A percentile compares a stretch with the other conserved stretches of the same genome.
These are phyloP conservation scores for Cyclotella distinguenda DNA, from an alignment of 108 stramenopile genomes.

Conservation along the genomic window DNA sequence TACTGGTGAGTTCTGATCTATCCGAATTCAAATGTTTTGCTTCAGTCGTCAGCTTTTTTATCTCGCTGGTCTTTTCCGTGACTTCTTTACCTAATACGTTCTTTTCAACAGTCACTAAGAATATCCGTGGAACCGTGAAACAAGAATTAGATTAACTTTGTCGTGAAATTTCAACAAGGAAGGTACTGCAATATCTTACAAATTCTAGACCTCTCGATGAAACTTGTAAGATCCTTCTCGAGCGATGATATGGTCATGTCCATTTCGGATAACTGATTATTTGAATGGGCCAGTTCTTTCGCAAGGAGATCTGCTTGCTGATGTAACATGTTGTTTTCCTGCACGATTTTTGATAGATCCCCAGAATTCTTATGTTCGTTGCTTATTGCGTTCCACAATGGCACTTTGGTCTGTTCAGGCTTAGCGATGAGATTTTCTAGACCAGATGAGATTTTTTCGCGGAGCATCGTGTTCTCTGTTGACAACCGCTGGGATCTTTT, in stretches of 20 bases:
- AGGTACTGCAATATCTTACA: slow-evolving; percentile 4
- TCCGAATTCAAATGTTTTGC: slow-evolving; percentile 8
- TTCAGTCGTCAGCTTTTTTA: slow-evolving; percentile 19
- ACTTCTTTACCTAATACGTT: slow-evolving; percentile 8
- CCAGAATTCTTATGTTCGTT: neutral
- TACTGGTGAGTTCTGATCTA: slow-evolving; percentile 15
- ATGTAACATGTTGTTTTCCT: slow-evolving; percentile 25
- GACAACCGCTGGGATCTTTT: slow-evolving; percentile 18
- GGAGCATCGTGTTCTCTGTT: slow-evolving; percentile 28
- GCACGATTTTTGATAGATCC: neutral
- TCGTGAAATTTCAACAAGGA: neutral
- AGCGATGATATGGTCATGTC: slow-evolving; percentile 19
- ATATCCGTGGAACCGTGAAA: neutral
- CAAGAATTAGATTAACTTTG: neutral
- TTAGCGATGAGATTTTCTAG: slow-evolving; percentile 10
- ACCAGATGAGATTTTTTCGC: slow-evolving; percentile 24
- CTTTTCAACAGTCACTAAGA: slow-evolving; percentile 36
- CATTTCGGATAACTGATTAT: slow-evolving; percentile 22
- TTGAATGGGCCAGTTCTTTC: slow-evolving; percentile 28
- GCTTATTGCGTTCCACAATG: slow-evolving; percentile 20
- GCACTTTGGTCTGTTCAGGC: neutral
- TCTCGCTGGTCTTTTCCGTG: slow-evolving; percentile 14
- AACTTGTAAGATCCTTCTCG: slow-evolving; percentile 18
- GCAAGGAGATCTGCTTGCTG: slow-evolving; percentile 35
- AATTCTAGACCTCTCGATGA: slow-evolving; percentile 15